Conservation (phyloP, 1,284 basidiomycete genomes). For the Rugiboletus extremiorientalis region DNA sequence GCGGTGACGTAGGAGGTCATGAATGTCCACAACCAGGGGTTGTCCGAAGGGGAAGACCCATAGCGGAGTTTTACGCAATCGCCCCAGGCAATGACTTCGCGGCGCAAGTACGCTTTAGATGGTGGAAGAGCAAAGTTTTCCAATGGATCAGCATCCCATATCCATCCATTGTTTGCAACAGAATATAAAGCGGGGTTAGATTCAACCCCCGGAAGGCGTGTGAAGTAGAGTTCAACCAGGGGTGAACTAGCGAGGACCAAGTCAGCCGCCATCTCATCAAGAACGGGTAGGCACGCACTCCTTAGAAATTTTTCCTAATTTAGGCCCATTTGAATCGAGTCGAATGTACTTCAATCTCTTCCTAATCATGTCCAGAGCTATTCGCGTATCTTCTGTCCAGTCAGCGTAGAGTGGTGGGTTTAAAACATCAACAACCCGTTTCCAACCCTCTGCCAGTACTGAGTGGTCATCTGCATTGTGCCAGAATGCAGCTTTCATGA, state of each 20-base stretch:
- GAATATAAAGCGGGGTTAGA: conserved; percentile 73
- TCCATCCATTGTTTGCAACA: conserved; percentile 98
- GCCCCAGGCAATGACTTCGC: conserved; percentile 96
- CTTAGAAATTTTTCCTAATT: conserved; percentile 77
- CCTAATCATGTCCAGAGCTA: conserved; percentile 72
- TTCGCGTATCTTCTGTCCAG: conserved; percentile 80
- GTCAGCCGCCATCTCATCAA: conserved; percentile 8
- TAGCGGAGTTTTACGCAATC: conserved; percentile 99
- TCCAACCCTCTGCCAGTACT: conserved; percentile 70
- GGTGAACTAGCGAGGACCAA: conserved; percentile 55
- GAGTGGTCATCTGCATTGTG: conserved; percentile 49
- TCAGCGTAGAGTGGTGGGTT: conserved; percentile 87
- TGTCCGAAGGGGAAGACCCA: conserved; percentile 73
- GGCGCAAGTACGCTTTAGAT: conserved; percentile 94
- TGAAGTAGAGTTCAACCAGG: conserved; percentile 89
- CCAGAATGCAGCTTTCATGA: conserved; percentile 70
- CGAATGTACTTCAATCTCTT: conserved; percentile 81
- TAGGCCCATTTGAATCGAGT: conserved; percentile 81
- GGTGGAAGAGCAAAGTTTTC: conserved; percentile 93
- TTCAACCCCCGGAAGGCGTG: conserved; percentile 64
- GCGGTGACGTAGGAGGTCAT: conserved; percentile 86
- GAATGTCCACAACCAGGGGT: conserved; percentile 94
- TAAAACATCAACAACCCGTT: conserved; percentile 75
- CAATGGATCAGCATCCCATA: conserved; percentile 95
- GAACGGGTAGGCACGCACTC: conserved; percentile 43